phyloP scores from a whole-genome alignment of 1,139 yeast genomes.

The Geotrichum phurueaensis region DNA sequence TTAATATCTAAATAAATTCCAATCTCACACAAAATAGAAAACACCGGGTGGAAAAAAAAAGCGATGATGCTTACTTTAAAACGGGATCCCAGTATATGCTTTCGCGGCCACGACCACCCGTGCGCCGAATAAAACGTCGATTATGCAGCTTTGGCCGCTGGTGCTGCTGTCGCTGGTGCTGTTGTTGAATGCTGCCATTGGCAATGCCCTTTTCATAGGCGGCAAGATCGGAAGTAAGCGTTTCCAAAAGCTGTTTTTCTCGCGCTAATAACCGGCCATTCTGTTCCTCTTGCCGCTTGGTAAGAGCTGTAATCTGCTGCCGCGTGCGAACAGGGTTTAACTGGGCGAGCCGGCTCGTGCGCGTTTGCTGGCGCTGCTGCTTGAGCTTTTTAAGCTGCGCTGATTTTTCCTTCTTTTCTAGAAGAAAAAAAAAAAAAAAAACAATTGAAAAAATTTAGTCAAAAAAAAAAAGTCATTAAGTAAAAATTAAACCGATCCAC shows the following conservation, averaged over 20 bases:
- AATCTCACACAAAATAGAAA: not conserved
- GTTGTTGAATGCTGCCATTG: conserved; percentile 23
- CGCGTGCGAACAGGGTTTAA: conserved; percentile 23
- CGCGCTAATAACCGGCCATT: conserved; percentile 18
- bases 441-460: not conserved
- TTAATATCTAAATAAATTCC: not conserved
- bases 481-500: conserved; percentile 4
- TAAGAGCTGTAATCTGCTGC: conserved; percentile 23
- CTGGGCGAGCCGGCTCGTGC: conserved; percentile 21
- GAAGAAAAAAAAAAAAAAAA: not conserved
- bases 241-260: conserved; percentile 23
- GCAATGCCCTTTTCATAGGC: conserved; percentile 25
- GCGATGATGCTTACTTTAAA: conserved; percentile 5
- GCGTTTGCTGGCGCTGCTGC: conserved; percentile 24
- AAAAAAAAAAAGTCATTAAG: not conserved
- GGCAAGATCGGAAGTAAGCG: conserved; percentile 22
- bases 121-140: conserved; percentile 14
- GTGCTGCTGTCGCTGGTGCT: not conserved
- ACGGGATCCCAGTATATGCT: conserved; percentile 30
- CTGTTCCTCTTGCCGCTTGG: conserved; percentile 12
- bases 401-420: conserved; percentile 28
- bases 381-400: conserved; percentile 30
- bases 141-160: conserved; percentile 6
- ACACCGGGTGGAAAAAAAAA: not conserved
- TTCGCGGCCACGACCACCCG: conserved; percentile 19